Conservation (phyloP, 768 basidiomycete genomes). For the Boletus reticulatus region DNA sequence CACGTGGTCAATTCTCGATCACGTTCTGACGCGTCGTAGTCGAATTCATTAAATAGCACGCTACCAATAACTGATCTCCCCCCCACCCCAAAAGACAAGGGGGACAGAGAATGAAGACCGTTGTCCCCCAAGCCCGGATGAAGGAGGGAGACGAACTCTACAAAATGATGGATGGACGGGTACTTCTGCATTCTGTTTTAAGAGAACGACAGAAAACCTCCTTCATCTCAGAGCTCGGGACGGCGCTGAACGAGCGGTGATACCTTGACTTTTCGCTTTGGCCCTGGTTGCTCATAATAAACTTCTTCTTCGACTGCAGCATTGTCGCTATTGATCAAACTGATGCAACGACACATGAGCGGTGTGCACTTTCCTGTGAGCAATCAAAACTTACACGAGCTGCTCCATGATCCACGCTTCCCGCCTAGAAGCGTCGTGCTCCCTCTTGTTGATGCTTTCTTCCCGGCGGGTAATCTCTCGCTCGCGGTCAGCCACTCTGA, state of each 20-base stretch:
- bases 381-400: conserved; percentile 59
- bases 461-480: conserved; percentile 85
- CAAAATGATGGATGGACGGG: conserved; percentile 42
- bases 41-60: conserved; percentile 20
- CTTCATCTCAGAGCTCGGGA: conserved; percentile 95
- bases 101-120: conserved; percentile 67
- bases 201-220: conserved; percentile 48
- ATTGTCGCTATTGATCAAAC: conserved; percentile 67
- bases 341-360: conserved; percentile 26
- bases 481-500: conserved; percentile 82
- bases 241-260: conserved; percentile 78
- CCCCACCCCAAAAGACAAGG: conserved; percentile 54
- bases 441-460: conserved; percentile 79
- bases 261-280: conserved; percentile 89
- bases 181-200: conserved; percentile 26
- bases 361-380: neutral
- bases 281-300: conserved; percentile 65
- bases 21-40: conserved; percentile 31
- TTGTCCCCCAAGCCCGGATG: conserved; percentile 91
- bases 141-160: conserved; percentile 82
- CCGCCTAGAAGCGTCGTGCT: conserved; percentile 83
- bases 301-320: conserved; percentile 77
- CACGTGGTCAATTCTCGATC: conserved; percentile 22
- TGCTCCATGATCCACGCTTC: conserved; percentile 94
- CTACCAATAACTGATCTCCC: conserved; percentile 36